Base-by-base conservation (phyloP, 768 basidiomycete species). In the Lentinula guzmanii region DNA sequence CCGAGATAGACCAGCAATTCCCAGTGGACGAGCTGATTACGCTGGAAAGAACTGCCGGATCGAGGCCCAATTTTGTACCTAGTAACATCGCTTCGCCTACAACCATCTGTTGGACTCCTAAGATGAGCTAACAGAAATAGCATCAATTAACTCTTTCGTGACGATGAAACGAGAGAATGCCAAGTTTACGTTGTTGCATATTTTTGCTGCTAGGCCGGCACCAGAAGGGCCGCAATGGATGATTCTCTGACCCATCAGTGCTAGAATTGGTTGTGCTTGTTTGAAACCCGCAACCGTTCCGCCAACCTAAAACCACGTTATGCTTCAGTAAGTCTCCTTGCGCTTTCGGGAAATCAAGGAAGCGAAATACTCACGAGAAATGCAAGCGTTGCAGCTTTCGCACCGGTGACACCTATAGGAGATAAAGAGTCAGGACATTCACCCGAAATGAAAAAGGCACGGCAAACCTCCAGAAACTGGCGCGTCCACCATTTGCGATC, bases 51-150 rank as follows among this genome's bases (percentile, higher is more conserved):
- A 94, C 77, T 8, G 79, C 78, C 16, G 93, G 84, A 51, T 92
- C 81, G 60, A 96, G 74, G 2, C 93, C 94, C n/a, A 95, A 75
- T 61, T 82, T 86, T 71, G 85, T 81, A 3, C 94, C 94, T 9
- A 95, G 79, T 4, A 95, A 74, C 93, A 96, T 95, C 3, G 89
- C 93, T 72, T 96, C 94, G n/a, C 82, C 89, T 1, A 91, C 84
- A 15, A 87, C 90, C 58, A 93, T 84, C 72, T 94, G 92, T 67
- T 94, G 81, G 3, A 91, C 87, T 3, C 89, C 90, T 45, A 91
- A 75, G 28, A 90, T 77, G 33, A 87, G 77, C 71, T 86, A 13
- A 69, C 61, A 71, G 55, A 67, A n/a, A 63, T 56, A 21, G 7
- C 13, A 52, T 61, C 13, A 34, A 37, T 52, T 42, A 70, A 52